Percentiles rank a stretch among this genome's conserved stretches.
These are phyloP conservation scores for Dioscorea alata DNA, from an alignment of 106 monocot species.

Conservation along the genomic window DNA sequence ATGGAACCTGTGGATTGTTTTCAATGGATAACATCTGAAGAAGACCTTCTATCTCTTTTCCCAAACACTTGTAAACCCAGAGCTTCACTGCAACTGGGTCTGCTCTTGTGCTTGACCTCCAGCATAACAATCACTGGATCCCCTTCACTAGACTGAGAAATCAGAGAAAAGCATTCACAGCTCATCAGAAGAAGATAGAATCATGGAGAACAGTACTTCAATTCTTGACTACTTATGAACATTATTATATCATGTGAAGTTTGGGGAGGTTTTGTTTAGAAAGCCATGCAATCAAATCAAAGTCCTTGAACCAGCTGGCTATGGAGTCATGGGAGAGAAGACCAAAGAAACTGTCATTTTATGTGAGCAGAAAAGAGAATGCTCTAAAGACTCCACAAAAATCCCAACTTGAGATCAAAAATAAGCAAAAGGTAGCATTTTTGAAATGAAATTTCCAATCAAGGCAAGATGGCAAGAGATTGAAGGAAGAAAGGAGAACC, in stretches of 20 bases:
- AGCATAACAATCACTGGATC: conserved; percentile 41
- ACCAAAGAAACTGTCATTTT: conserved; percentile 44
- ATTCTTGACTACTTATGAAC: neutral
- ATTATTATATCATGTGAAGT: conserved; percentile 65
- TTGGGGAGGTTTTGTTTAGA: neutral
- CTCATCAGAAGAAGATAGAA: neutral
- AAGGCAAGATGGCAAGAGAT: no score
- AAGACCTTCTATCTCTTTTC: conserved; percentile 38
- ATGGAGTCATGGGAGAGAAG: conserved; percentile 1
- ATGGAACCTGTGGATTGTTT: conserved; percentile 39
- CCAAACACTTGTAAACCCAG: conserved; percentile 38
- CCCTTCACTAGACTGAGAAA: neutral
- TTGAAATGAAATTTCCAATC: no score
- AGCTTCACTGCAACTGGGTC: conserved; percentile 54
- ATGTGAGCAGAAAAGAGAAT: conserved; percentile 26
- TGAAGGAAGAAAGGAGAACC: no score
- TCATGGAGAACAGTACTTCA: conserved; percentile 4
- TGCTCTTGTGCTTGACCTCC: conserved; percentile 48
- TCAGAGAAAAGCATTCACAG: neutral
- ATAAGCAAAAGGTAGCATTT: no score
- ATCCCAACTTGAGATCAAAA: no score
- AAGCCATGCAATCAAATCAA: neutral
- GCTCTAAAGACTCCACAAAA: no score
- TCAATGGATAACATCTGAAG: conserved; percentile 91
- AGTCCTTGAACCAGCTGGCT: no score